phyloP scores from a whole-genome alignment of 352 stramenopile genomes.

The Blastocystis sp. region DNA sequence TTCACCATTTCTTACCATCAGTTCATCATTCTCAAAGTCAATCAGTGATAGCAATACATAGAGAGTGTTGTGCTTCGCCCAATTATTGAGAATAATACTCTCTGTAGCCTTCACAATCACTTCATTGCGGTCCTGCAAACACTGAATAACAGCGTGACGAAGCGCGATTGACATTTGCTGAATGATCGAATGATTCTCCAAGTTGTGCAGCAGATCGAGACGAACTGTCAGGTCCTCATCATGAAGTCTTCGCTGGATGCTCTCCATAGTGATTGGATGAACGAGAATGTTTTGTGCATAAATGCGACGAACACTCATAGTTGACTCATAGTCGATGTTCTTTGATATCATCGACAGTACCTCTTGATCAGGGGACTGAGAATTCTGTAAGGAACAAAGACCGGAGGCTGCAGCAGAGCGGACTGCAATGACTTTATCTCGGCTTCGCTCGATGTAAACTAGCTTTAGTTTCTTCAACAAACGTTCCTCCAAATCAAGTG shows the following conservation, averaged over 20 bases:
- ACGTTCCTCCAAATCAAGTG: neutral
- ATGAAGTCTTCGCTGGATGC: neutral
- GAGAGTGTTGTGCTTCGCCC: neutral
- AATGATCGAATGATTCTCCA: slow-evolving; percentile 8
- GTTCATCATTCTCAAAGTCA: neutral
- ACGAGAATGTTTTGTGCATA: neutral
- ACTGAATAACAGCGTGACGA: neutral
- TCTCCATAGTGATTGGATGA: slow-evolving; percentile 12
- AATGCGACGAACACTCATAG: neutral
- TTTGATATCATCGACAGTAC: neutral
- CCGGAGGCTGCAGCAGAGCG: neutral
- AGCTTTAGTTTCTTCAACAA: neutral
- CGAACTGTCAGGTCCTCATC: slow-evolving; percentile 22
- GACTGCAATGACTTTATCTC: slow-evolving; percentile 28
- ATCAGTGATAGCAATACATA: neutral
- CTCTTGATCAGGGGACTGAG: neutral
- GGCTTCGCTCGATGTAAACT: slow-evolving; percentile 22
- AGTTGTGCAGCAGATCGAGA: neutral
- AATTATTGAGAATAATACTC: neutral
- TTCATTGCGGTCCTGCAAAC: slow-evolving; percentile 34
- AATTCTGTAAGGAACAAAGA: slow-evolving; percentile 37
- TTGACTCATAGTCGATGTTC: slow-evolving; percentile 38
- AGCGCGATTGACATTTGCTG: neutral
- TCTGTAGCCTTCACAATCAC: neutral
- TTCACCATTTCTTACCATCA: neutral